Base-by-base conservation (phyloP, 441 rosid species). In the Gossypium davidsonii region DNA sequence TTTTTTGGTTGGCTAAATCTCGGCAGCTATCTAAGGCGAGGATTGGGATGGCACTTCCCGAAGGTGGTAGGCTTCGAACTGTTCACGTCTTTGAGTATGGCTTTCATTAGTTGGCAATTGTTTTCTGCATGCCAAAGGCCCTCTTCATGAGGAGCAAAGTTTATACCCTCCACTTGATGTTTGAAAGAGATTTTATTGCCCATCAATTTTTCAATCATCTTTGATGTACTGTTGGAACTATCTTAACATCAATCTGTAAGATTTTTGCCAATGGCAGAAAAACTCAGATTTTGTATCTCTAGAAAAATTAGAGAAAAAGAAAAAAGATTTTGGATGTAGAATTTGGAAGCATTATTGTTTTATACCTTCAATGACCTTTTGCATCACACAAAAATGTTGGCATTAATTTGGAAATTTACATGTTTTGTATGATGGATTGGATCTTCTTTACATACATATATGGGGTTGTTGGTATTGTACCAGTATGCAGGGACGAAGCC, bases 31-130 rank as follows among this genome's bases (percentile, higher is more conserved):
- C 76, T 93, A 82, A 85, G 84, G 82, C 85, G 88, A 82, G 91
- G 90, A 49, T 53, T 90, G 85, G 97, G 94, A 28, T 93, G 97
- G 97, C 96, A 91, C 75, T 85, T 93, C 37, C 90, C 96, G 0
- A 80, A 88, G 83, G 90, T 90, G 56, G 97, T 93, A 4, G 92
- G 93, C 73, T 93, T 93, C 58, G 96, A 91, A 79, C 74, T 93
- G n/a, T 75, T 80, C 79, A 88, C 93, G 18, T 93, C 97, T 72
- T 79, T 93, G 77, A 77, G 85, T 21, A 85, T 88, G 94, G 97
- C 97, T 60, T 86, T 93, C 76, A 80, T 90, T 77, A 91, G 96
- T 73, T 91, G 91, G 88, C 97, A 93, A 78, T 90, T 94, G 68
- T 94, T 91, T 74, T 67, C 89, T 58, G 88, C 91, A 31, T 91